Base-by-base conservation (phyloP, 441 rosid genomes). In the Iberis amara region DNA sequence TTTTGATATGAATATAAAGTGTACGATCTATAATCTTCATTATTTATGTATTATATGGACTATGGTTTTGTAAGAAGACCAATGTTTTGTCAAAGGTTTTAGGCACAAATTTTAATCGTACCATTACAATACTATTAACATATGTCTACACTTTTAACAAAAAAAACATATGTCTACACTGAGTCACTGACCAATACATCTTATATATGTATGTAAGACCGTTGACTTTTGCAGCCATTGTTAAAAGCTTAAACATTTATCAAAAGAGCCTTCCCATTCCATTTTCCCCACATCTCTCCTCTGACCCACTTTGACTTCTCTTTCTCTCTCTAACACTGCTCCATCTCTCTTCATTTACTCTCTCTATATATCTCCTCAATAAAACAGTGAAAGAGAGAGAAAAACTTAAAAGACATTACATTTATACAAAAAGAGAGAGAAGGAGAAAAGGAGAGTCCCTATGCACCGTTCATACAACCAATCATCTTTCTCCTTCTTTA, bases 211-310 rank as follows among this genome's bases (percentile, higher is more conserved):
- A n/a, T 42, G 46, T 52, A 32, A 38, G 43, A 59, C 14, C 66
- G 62, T 68, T 61, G 68, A 68, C 72, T 15, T 61, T 44, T 56
- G 54, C 45, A 49, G 11, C 57, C 31, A 47, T 49, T 61, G 11
- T 23, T 52, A 14, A 53, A 53, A 57, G 13, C 39, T 12, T 3
- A 35, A 33, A 7, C 66, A 3, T 44, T 26, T 35, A 52, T 26
- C 23, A 18, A 33, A 13, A 6, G 26, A 43, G 43, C 48, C 52
- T 50, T 43, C 46, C 44, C 66, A 51, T 42, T 50, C 40, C 50
- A 31, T 51, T 42, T 27, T 32, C 48, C 48, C 39, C 28, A 36
- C 36, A 11, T 57, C 61, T 55, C 52, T 43, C 61, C 11, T 39
- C 27, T 53, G 57, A 52, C 60, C 28, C 14, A 44, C 14, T 40